phyloP scores from a whole-genome alignment of 345 rosid genomes.

The Trapa bicornis region DNA sequence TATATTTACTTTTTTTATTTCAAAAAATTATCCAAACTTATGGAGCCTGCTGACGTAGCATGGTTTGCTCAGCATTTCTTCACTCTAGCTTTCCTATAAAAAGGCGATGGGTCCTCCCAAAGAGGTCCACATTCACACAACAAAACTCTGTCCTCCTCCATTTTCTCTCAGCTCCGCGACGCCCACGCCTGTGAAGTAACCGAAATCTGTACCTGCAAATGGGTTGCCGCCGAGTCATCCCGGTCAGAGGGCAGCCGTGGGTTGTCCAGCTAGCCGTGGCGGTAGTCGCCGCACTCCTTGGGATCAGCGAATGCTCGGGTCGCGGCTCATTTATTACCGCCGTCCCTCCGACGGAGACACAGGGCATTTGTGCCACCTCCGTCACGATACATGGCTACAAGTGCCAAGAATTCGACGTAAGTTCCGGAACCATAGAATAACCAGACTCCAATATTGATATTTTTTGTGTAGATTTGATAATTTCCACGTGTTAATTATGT shows the following conservation, averaged over 20 bases:
- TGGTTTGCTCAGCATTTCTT: too few relatives aligned
- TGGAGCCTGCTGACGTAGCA: too few relatives aligned
- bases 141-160: too few relatives aligned
- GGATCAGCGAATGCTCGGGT: background rate
- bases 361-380: constrained; percentile 57
- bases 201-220: background rate
- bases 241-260: background rate
- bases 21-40: too few relatives aligned
- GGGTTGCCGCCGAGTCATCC: constrained; percentile 11
- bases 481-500: too few relatives aligned
- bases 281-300: background rate
- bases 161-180: too few relatives aligned
- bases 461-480: background rate
- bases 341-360: background rate
- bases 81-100: too few relatives aligned
- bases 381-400: constrained; percentile 58
- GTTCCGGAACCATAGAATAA: background rate
- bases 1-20: too few relatives aligned
- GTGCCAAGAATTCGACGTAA: constrained; percentile 73
- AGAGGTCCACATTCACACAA: too few relatives aligned
- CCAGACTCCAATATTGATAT: background rate
- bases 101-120: too few relatives aligned
- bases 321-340: background rate
- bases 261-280: background rate
- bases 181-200: too few relatives aligned